Evolutionary conservation across 306 rosid species (phyloP), one percentile per base, ranked within the genome.

Genomic region (Arachis stenosperma): DNA sequence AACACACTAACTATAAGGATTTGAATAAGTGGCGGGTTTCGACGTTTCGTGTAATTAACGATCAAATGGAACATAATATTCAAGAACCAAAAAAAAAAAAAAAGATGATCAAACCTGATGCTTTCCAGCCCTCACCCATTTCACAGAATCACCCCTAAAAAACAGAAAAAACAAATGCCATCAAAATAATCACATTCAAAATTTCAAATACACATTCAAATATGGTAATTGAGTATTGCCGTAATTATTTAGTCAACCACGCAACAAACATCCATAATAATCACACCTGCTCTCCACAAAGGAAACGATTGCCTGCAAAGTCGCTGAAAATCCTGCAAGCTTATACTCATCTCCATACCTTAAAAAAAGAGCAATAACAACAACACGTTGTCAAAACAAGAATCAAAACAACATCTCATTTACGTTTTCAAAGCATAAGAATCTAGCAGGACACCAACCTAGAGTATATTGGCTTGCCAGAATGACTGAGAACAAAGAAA

Each of bases 271-370:
- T 39, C 61, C 3, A 61, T 27, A 12, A 50, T 46, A 48, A 48
- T 48, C 14, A 52, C 7, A 91, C 99, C 96, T 96, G n/a, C 86
- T 89, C 88, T 94, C 90, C 17, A 91, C 96, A 65, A 91, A 91
- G 72, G 99, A 94, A 82, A 91, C 86, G 47, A 94, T 91, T 58
- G 99, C 96, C 77, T 94, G 99, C 86, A 94, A 84, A 76, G 96
- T 94, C 48, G 99, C 97, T 1, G 96, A 89, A 88, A 94, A 91
- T 69, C 99, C 98, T 27, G 96, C 97, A 83, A 94, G 95, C 82
- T 88, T 91, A 89, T 91, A 93, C 63, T 91, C 97, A 51, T 94
- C 99, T 42, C 99, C 99, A 65, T 91, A 86, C 80, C 96, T 94
- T 33, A 33, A 33, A 33, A 33, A 6, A 69, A 71, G 47, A 30